These are phyloP conservation scores for Moniliella sp. DNA, from an alignment of 1,284 basidiomycete species.

Conservation along the genomic window DNA sequence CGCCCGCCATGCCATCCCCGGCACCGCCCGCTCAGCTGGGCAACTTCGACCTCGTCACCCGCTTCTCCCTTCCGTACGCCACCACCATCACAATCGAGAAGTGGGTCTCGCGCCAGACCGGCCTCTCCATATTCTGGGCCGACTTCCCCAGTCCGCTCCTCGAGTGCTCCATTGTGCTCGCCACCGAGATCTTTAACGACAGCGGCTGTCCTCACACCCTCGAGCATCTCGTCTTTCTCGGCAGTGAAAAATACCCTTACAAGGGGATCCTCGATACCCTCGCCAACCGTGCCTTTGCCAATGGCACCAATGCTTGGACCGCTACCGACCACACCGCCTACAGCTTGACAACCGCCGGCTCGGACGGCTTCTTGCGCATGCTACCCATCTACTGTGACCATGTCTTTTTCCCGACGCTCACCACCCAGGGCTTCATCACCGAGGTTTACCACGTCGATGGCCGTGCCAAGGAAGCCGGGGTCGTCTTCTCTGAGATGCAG, in stretches of 20 bases:
- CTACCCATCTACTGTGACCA: constrained; percentile 91
- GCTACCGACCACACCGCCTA: constrained; percentile 48
- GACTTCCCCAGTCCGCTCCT: constrained; percentile 54
- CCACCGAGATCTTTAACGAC: constrained; percentile 52
- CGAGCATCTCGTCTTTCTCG: constrained; percentile 30
- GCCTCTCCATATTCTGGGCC: constrained; percentile 43
- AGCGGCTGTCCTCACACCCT: constrained; percentile 37
- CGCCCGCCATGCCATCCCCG: neutral
- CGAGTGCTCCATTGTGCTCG: constrained; percentile 75
- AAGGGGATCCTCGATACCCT: constrained; percentile 90
- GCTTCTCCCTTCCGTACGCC: constrained; percentile 50
- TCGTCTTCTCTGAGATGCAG: constrained; percentile 73
- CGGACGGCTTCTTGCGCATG: constrained; percentile 79
- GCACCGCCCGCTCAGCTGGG: constrained; percentile 29
- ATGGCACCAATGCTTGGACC: constrained; percentile 50
- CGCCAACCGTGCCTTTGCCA: constrained; percentile 86
- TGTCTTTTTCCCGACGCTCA: constrained; percentile 84
- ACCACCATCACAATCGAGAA: constrained; percentile 53
- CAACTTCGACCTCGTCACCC: constrained; percentile 58
- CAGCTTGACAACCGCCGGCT: constrained; percentile 87
- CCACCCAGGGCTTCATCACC: constrained; percentile 68
- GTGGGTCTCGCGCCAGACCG: constrained; percentile 59
- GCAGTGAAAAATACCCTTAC: constrained; percentile 47
- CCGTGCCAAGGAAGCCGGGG: constrained; percentile 75
- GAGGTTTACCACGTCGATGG: constrained; percentile 63